These are phyloP conservation scores for Dothistroma pini DNA, from an alignment of 2,329 filamentous ascomycete species.

Conservation along the genomic window DNA sequence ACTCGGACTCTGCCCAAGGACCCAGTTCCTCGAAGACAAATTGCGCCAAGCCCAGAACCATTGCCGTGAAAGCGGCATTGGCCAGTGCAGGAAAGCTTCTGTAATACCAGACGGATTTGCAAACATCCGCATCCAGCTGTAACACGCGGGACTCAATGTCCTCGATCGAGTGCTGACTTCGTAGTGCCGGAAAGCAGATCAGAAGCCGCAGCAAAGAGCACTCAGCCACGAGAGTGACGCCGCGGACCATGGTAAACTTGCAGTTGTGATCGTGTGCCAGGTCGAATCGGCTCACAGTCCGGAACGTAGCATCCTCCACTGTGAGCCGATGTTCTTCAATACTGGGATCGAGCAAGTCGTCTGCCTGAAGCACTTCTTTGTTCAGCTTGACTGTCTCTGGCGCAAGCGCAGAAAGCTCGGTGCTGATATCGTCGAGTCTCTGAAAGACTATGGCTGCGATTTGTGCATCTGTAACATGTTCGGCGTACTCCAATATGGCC, in stretches of 20 bases:
- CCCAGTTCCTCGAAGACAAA: neutral
- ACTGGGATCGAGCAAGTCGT: no score
- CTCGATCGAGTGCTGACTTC: neutral
- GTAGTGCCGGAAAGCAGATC: neutral
- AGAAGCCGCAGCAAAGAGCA: neutral
- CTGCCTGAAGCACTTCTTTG: no score
- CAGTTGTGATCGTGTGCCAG: neutral
- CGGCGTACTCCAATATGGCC: neutral
- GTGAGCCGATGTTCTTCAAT: no score
- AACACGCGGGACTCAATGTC: neutral
- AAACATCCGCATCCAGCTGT: neutral
- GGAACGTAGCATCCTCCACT: no score
- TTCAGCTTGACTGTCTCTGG: no score
- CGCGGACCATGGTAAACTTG: no score
- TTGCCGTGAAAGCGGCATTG: neutral
- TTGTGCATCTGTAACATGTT: no score
- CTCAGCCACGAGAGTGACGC: neutral
- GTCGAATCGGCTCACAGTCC: no score
- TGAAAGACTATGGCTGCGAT: no score
- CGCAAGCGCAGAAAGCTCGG: no score
- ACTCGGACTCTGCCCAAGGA: neutral
- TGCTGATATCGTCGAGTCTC: no score
- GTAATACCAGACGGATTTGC: neutral
- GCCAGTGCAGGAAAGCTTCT: neutral
- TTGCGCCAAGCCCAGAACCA: neutral